phyloP scores from a whole-genome alignment of 2,329 filamentous ascomycete genomes.

The Ceratocystis alfenasii region DNA sequence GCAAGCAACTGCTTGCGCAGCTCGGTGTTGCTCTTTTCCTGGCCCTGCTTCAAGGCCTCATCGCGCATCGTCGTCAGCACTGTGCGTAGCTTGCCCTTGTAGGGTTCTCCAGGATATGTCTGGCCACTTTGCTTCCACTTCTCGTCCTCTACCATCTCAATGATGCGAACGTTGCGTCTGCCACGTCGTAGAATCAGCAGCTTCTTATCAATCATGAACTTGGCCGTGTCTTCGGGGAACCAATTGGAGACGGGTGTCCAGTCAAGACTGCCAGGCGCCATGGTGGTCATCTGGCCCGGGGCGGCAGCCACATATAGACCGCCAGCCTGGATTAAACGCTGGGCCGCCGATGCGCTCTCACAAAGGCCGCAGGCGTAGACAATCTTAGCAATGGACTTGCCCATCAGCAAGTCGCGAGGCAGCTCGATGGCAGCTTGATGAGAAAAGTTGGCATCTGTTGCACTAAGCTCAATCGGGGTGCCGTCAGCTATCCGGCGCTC shows the following conservation, averaged over 20 bases:
- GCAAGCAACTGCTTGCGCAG: constrained; percentile 28
- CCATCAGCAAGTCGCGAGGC: constrained; percentile 43
- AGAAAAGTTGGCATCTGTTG: constrained; percentile 35
- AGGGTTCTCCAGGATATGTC: constrained; percentile 43
- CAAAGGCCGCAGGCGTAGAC: constrained; percentile 49
- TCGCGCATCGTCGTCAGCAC: constrained; percentile 32
- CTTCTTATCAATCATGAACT: constrained; percentile 48
- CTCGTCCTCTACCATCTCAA: constrained; percentile 47
- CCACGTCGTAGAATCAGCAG: constrained; percentile 50
- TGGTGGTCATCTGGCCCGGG: constrained; percentile 32
- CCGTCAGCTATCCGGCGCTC: constrained; percentile 19
- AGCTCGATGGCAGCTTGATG: constrained; percentile 46
- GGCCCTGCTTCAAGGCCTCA: constrained; percentile 29
- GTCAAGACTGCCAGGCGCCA: constrained; percentile 41
- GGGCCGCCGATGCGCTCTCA: constrained; percentile 43
- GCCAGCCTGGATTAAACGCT: constrained; percentile 42
- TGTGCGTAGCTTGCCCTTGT: constrained; percentile 37
- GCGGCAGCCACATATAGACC: constrained; percentile 51
- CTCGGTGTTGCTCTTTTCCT: constrained; percentile 26
- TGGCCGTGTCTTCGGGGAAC: constrained; percentile 44
- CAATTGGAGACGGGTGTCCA: constrained; percentile 52
- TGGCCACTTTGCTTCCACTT: constrained; percentile 39
- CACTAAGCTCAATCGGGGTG: constrained; percentile 20
- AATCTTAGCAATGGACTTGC: constrained; percentile 46
- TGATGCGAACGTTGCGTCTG: constrained; percentile 50